These are phyloP conservation scores for Hymenoscyphus scutula DNA, from an alignment of 2,329 filamentous ascomycete genomes.

Conservation along the genomic window DNA sequence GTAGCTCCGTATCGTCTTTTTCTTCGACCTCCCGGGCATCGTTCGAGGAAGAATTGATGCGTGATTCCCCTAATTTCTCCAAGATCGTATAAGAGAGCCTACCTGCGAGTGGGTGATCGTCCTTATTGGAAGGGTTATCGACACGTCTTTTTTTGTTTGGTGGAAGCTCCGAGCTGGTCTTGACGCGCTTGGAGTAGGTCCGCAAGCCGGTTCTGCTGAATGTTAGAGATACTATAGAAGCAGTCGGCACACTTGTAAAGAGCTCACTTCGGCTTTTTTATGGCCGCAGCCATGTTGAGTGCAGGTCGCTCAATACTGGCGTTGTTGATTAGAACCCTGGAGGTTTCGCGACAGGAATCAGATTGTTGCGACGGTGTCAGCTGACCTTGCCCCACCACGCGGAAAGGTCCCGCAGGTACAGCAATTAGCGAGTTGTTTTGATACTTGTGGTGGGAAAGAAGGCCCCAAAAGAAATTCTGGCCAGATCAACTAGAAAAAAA, in stretches of 20 bases:
- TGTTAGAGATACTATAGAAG: slow-evolving; percentile 7
- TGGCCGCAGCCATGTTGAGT: slow-evolving; percentile 6
- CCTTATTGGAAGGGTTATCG: background rate
- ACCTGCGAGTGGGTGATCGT: background rate
- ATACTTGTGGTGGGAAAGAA: too few species aligned
- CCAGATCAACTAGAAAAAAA: background rate
- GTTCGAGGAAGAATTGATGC: background rate
- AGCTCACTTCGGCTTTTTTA: slow-evolving; percentile 8
- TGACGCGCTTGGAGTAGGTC: slow-evolving; percentile 31
- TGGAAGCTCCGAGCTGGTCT: slow-evolving; percentile 16
- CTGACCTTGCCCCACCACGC: background rate
- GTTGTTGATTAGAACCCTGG: background rate
- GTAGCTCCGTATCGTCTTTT: background rate
- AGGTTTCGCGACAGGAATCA: background rate
- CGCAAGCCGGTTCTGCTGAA: slow-evolving; percentile 20
- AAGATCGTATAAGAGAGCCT: background rate
- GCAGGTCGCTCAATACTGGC: background rate
- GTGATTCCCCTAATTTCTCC: background rate
- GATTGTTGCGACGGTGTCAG: background rate
- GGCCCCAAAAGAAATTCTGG: too few species aligned
- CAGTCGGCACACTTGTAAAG: background rate
- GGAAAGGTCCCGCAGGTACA: too few species aligned
- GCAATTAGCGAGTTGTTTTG: background rate
- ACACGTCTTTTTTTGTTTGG: slow-evolving; percentile 23
- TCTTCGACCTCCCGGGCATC: background rate